Evolutionary conservation across 1,284 basidiomycete genomes (phyloP), one percentile per base, ranked within the genome.

Genomic region (Mycosarcoma maydis): DNA sequence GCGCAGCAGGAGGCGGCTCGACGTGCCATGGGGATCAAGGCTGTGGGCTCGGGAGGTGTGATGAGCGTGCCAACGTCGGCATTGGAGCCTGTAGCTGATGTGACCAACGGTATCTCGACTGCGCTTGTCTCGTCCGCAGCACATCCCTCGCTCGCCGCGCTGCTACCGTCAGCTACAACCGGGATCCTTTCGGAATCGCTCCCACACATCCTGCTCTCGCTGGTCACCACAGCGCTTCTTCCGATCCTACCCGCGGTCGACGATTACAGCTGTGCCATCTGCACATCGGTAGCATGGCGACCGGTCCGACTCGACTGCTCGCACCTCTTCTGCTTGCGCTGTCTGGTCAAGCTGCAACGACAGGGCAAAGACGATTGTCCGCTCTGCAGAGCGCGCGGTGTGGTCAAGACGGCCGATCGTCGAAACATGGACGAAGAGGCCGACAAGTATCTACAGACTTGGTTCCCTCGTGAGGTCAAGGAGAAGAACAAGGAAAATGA

Each of bases 311-410:
- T 98, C 4, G 83, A 83, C 23, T 98, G 94, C 73, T 86, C 89
- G 0, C 94, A 97, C 82, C 83, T 95, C n/a, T 96, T 96, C 82
- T 97, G 94, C 74, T 91, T 87, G 55, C 87, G 88, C 45, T 96
- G 94, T 81, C 85, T 98, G 16, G 92, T 93, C 43, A 96, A 97
- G 84, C 90, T 98, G 88, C 94, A 98, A 83, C 91, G 90, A 77
- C 85, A 90, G 14, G 88, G 89, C 0, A 88, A 90, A 73, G 87
- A 85, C 11, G 85, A 90, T 66, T 98, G 94, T 81, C 94, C 94
- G 1, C 87, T 96, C 80, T 98, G 94, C 81, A 55, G 79, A 4
- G 59, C 73, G 1, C 61, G 62, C 11, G 57, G 66, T 22, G 78
- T 60, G 3, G 79, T 81, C 37, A 61, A 57, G 48, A 71, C 61